Evolutionary conservation across 345 rosid species (phyloP), one percentile per base, ranked within the genome.

Genomic region (Salix dunnii): DNA sequence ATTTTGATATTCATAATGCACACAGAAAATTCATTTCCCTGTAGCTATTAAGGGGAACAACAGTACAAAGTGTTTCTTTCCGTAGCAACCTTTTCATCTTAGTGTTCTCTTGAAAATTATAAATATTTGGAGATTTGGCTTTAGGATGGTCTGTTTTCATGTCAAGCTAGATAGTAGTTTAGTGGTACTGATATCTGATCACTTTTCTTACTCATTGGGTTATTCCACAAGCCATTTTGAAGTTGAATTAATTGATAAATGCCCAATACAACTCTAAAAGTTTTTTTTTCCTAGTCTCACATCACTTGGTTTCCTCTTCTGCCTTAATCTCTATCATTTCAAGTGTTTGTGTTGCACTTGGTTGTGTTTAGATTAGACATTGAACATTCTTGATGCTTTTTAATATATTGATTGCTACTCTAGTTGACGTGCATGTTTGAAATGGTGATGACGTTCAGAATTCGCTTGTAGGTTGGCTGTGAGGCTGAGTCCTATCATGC

Each of bases 381-480:
- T 31, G 25, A 53, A 25, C 36, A 65, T 30, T 38, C 68, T 31
- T 65, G 40, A 65, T 33, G 36, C 2, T 27, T 33, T 27, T 30
- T 5, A 8, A 6, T 27, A 14, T 14, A 16, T 65, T 5, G 33
- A 27, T 6, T 30, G 36, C 21, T 30, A 65, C 20, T 20, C 11
- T 0, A 53, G 60, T 20, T 7, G 21, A 17, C n/a, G 16, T 77
- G 33, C 27, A 43, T 30, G 49, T 48, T 72, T 40, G 63, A 28
- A 25, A 6, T 17, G 49, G 33, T 42, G 23, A 70, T 25, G 8
- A 28, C 61, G n/a, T 68, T 70, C 38, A 9, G 23, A 11, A 62
- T 71, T 61, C 17, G 49, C 23, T 28, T 80, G 77, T 76, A 80
- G 83, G 69, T 60, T 42, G 68, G 67, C 11, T 55, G 74, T n/a